Percentiles rank a stretch among this genome's conserved stretches.
Conservation (phyloP, 768 basidiomycete genomes). For the Mycena maculata region DNA sequence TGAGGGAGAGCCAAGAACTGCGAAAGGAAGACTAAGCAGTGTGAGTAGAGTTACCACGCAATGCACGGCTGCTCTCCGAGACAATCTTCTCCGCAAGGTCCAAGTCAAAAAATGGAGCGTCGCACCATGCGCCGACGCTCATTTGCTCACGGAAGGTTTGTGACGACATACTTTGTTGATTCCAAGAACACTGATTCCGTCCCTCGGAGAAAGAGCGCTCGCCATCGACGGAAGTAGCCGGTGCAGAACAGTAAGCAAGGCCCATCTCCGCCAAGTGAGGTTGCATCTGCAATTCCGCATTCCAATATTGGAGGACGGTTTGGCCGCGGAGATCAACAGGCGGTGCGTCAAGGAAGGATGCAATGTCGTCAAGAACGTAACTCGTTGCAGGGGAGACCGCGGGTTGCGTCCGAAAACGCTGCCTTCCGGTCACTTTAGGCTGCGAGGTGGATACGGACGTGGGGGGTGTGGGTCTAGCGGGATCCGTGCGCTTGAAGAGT, state of each 20-base stretch:
- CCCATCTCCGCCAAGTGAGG: slow-evolving; percentile 25
- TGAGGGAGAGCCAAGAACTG: too few relatives aligned
- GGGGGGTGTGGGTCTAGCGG: too few relatives aligned
- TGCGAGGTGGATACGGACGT: too few relatives aligned
- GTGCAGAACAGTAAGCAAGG: slow-evolving; percentile 19
- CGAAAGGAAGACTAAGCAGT: not conserved
- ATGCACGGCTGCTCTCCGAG: not conserved
- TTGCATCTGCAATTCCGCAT: not conserved
- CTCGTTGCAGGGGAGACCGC: not conserved
- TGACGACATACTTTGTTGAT: slow-evolving; percentile 30
- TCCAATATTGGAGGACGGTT: slow-evolving; percentile 25
- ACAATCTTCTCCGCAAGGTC: slow-evolving; percentile 18
- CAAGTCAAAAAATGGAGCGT: slow-evolving; percentile 26
- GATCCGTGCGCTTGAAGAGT: slow-evolving; percentile 7
- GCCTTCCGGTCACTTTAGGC: too few relatives aligned
- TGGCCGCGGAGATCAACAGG: not conserved
- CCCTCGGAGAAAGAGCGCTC: slow-evolving; percentile 30
- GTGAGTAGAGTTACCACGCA: not conserved
- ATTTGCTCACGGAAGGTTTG: slow-evolving; percentile 32
- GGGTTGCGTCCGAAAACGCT: too few relatives aligned
- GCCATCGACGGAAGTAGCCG: slow-evolving; percentile 26
- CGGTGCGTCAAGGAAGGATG: slow-evolving; percentile 8
- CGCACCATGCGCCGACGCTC: slow-evolving; percentile 23
- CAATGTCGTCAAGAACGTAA: slow-evolving; percentile 13
- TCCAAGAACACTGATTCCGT: slow-evolving; percentile 27